Percentiles rank a stretch among this genome's conserved stretches.
phyloP scores from a whole-genome alignment of 2,329 filamentous ascomycete genomes.

The Penicillium aurantiogriseum region DNA sequence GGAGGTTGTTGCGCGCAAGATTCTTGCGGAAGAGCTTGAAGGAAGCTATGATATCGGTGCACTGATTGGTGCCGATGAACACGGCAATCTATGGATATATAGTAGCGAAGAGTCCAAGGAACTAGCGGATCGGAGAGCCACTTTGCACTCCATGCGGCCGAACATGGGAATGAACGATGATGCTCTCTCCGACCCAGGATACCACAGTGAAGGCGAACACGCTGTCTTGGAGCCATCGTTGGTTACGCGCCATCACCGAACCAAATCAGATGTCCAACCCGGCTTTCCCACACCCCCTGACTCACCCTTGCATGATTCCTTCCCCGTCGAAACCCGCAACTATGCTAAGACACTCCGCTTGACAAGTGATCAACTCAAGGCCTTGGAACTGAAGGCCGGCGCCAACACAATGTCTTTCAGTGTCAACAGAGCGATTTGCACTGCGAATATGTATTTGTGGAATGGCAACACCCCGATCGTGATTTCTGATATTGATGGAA shows the following conservation, averaged over 20 bases:
- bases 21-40: constrained; percentile 87
- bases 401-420: constrained; percentile 94
- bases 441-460: constrained; percentile 93
- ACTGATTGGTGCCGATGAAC: constrained; percentile 89
- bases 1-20: constrained; percentile 88
- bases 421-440: constrained; percentile 90
- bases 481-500: constrained; percentile 97
- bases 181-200: constrained; percentile 86
- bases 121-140: constrained; percentile 68
- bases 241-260: constrained; percentile 50
- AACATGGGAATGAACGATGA: constrained; percentile 63
- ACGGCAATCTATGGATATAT: constrained; percentile 99
- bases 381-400: constrained; percentile 76
- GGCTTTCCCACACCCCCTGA: constrained; percentile 61
- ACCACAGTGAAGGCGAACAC: constrained; percentile 79
- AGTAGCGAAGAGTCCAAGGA: constrained; percentile 96
- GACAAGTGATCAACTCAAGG: constrained; percentile 92
- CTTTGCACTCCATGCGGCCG: constrained; percentile 53
- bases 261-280: constrained; percentile 68
- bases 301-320: constrained; percentile 48
- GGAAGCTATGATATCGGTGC: constrained; percentile 96
- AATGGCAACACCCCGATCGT: constrained; percentile 87
- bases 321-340: constrained; percentile 70
- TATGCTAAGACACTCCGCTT: constrained; percentile 95
- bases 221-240: constrained; percentile 66